Base-by-base conservation (phyloP, 169 alveolate species). In the Plasmodium vinckei region DNA sequence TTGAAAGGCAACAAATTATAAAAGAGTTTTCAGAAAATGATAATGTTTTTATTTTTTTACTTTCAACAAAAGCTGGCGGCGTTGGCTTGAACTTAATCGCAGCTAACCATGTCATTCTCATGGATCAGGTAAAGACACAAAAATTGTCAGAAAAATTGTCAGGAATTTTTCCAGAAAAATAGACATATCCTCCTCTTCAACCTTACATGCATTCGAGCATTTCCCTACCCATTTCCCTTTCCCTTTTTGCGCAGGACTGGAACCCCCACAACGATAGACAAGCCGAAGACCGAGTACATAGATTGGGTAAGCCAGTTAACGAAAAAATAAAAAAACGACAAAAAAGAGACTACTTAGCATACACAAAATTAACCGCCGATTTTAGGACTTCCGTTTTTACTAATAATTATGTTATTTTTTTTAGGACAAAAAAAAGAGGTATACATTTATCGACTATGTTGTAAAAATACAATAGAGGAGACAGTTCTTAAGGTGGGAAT, bases 1-100 rank as follows among this genome's bases (percentile, higher is more conserved):
- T 96, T 59, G 99, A 97, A 60, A 93, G 99, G 72, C 98, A 95
- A 39, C 89, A 87, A 9, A 92, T 94, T 63, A 95, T 97, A 33
- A 93, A 92, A 84, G 71, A 87, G 71, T 82, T 97, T 96, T 93
- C 92, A 69, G 92, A 75, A 67, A 94, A 94, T 61, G 94, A 96
- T 10, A 97, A 94, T n/a, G 94, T 96, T 64, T 92, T 97, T 72
- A 94, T 98, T n/a, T 96, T 99, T 89, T 95, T 99, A 6, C 95
- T 99, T 21, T 96, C 99, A 46, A 98, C 99, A 2, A 96, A 99
- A 75, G 99, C 99, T 1, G 99, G 99, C 0, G 99, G 99, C 1
- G 96, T 96, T n/a, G 99, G 99, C 9, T 95, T 99, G 19, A 98
- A 99, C 93, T 95, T 99, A 19, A 95, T 99, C 71, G 97, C 98